A percentile compares a stretch with the other conserved stretches of the same genome.
phyloP scores from a whole-genome alignment of 495 filamentous ascomycete genomes.

The Penicillium taxi region DNA sequence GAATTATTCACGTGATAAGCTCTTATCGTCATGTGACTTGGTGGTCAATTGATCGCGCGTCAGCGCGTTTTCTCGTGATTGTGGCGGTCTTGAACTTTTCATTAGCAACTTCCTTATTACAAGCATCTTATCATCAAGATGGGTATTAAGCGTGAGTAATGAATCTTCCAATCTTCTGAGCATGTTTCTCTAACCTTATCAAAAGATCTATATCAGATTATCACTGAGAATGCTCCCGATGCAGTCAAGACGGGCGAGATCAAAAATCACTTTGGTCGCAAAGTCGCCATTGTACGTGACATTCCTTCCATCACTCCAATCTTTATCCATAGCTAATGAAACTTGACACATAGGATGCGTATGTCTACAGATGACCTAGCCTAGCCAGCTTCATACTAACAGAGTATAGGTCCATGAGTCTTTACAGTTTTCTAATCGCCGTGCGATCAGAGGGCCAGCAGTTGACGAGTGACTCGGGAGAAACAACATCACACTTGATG shows the following conservation, averaged over 20 bases:
- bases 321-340: constrained; percentile 11
- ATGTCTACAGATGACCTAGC: constrained; percentile 27
- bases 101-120: too few species aligned
- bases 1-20: too few species aligned
- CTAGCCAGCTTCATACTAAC: constrained; percentile 12
- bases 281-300: constrained; percentile 81
- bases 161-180: background rate
- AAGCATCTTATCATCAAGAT: constrained; percentile 40
- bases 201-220: constrained; percentile 70
- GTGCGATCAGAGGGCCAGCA: constrained; percentile 95
- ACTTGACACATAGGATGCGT: constrained; percentile 65
- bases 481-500: constrained; percentile 97
- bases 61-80: constrained; percentile 17
- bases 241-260: constrained; percentile 95
- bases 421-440: constrained; percentile 96
- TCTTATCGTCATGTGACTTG: background rate
- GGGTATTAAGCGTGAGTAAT: constrained; percentile 82
- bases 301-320: background rate
- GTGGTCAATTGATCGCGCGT: constrained; percentile 25
- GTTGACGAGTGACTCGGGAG: constrained; percentile 84
- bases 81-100: constrained; percentile 1
- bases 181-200: constrained; percentile 1
- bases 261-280: constrained; percentile 95
- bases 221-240: constrained; percentile 85
- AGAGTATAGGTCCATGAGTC: constrained; percentile 78